phyloP scores from a whole-genome alignment of 345 rosid genomes.

The Syzygium aqueum region DNA sequence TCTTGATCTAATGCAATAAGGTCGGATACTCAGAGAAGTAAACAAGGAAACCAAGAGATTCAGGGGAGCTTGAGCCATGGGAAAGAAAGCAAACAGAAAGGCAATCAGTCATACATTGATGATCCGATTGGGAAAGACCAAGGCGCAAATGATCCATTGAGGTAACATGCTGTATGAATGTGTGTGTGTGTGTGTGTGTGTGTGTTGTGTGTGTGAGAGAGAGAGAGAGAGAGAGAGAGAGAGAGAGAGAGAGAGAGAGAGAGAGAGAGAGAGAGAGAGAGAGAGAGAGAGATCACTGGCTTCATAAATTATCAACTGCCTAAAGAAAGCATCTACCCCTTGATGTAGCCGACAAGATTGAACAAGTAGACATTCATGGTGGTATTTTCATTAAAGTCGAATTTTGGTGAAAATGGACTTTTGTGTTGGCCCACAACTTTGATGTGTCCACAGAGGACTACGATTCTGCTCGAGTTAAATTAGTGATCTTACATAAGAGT shows the following conservation, averaged over 20 bases:
- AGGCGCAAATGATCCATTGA: neutral
- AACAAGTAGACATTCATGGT: neutral
- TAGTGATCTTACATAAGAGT: neutral
- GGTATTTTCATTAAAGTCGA: neutral
- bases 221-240: neutral
- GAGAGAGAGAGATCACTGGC: neutral
- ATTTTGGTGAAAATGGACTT: neutral
- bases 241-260: neutral
- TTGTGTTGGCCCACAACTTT: neutral
- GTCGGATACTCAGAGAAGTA: neutral
- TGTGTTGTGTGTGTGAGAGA: neutral
- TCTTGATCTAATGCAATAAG: neutral
- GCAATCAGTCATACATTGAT: neutral
- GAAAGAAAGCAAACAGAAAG: neutral
- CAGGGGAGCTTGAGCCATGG: neutral
- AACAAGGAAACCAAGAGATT: neutral
- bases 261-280: neutral
- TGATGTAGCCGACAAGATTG: neutral
- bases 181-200: accelerated
- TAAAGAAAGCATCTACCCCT: neutral
- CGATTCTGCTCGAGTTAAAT: neutral
- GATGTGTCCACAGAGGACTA: neutral
- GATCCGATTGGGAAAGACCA: neutral
- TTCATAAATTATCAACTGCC: neutral
- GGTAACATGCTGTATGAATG: neutral